phyloP scores from a whole-genome alignment of 805 yeast genomes.

The Metschnikowia matae region DNA sequence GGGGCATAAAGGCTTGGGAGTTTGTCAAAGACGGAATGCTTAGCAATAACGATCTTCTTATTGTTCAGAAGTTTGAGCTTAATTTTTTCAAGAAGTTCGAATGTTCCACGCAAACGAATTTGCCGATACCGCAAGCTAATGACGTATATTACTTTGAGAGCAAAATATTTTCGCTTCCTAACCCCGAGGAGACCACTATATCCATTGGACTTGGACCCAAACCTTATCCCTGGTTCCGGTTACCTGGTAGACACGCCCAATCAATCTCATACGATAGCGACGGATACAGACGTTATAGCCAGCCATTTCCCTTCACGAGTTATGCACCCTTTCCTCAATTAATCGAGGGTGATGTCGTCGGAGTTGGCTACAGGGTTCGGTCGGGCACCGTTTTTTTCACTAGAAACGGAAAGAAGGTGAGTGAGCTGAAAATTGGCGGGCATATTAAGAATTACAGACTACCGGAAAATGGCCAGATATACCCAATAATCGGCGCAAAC shows the following conservation, averaged over 20 bases:
- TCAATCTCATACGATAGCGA: constrained; percentile 85
- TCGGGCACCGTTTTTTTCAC: constrained; percentile 90
- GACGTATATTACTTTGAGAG: constrained; percentile 88
- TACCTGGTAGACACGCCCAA: constrained; percentile 87
- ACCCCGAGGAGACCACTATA: constrained; percentile 50
- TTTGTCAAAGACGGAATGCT: constrained; percentile 58
- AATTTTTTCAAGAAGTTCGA: constrained; percentile 56
- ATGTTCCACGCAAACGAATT: constrained; percentile 69
- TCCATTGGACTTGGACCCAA: constrained; percentile 78
- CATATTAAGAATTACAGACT: constrained; percentile 69
- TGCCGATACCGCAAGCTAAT: constrained; percentile 78
- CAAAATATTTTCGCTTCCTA: constrained; percentile 69
- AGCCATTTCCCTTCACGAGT: constrained; percentile 54
- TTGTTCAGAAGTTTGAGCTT: constrained; percentile 62
- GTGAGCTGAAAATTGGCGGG: constrained; percentile 78
- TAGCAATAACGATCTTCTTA: constrained; percentile 52
- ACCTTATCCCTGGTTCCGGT: constrained; percentile 90
- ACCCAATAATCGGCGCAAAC: constrained; percentile 86
- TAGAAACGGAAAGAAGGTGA: constrained; percentile 84
- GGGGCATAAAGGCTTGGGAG: constrained; percentile 88
- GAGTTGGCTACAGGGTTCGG: constrained; percentile 81
- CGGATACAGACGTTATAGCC: constrained; percentile 76
- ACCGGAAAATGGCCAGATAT: constrained; percentile 46
- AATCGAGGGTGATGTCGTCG: constrained; percentile 85
- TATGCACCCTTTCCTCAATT: constrained; percentile 55